These are phyloP conservation scores for Eucalyptus erythrocorys DNA, from an alignment of 345 rosid species.

Conservation along the genomic window DNA sequence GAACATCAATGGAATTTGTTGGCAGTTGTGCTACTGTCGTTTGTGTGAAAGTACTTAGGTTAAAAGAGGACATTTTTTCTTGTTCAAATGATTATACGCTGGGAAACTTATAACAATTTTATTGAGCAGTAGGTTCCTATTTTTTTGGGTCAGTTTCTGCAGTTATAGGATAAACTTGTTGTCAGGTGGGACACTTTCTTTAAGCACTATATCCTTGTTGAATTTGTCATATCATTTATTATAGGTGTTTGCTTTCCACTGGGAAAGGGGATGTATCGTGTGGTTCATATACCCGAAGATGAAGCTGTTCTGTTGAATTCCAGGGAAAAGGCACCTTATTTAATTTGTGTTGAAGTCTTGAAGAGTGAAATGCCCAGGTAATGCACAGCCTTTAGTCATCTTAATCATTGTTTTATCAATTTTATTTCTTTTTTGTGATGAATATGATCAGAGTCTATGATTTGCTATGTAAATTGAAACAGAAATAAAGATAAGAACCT, in stretches of 20 bases:
- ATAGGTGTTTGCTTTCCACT: conserved; percentile 96
- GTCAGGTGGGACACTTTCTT: not conserved
- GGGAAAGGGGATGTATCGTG: conserved; percentile 94
- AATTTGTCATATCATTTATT: conserved; percentile 3
- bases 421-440: not conserved
- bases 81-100: not conserved
- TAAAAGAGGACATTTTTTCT: not conserved
- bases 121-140: not conserved
- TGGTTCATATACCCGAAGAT: conserved; percentile 95
- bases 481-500: not conserved
- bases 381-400: not conserved
- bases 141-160: not conserved
- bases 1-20: not conserved
- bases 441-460: not conserved
- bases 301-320: conserved; percentile 97
- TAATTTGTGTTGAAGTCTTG: conserved; percentile 86
- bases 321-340: conserved; percentile 97
- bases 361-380: conserved; percentile 82
- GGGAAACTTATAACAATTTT: not conserved
- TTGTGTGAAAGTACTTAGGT: not conserved
- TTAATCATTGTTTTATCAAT: not conserved
- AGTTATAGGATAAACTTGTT: not conserved
- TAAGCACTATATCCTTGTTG: not conserved
- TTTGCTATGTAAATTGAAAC: not conserved
- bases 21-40: not conserved